Percentiles rank a stretch among this genome's conserved stretches.
Conservation (phyloP, 2,329 filamentous ascomycete species). For the Fusarium zealandicum region DNA sequence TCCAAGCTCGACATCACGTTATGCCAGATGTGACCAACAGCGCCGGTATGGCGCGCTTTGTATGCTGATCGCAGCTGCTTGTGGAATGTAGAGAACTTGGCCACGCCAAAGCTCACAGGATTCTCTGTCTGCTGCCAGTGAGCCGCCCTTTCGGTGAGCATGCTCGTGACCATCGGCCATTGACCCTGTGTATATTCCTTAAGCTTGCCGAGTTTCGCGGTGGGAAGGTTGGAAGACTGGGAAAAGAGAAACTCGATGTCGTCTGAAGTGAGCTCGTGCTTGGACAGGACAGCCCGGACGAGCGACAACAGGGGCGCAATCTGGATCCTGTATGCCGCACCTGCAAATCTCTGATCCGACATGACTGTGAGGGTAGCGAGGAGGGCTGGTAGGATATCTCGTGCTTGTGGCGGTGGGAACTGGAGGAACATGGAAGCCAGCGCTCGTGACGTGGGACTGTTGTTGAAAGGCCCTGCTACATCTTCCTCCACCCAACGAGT, state of each 20-base stretch:
- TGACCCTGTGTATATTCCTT: slow-evolving; percentile 41
- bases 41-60: slow-evolving; percentile 40
- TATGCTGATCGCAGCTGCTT: slow-evolving; percentile 44
- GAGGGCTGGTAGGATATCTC: slow-evolving; percentile 43
- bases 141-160: slow-evolving; percentile 36
- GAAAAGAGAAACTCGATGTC: slow-evolving; percentile 33
- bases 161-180: slow-evolving; percentile 36
- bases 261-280: slow-evolving; percentile 21
- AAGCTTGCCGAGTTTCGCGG: slow-evolving; percentile 32
- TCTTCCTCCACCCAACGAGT: background rate
- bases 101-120: background rate
- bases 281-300: slow-evolving; percentile 33
- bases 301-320: slow-evolving; percentile 44
- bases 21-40: slow-evolving; percentile 45
- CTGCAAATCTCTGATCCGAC: slow-evolving; percentile 39
- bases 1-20: slow-evolving; percentile 41
- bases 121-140: slow-evolving; percentile 31
- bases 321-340: slow-evolving; percentile 11
- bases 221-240: slow-evolving; percentile 23
- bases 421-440: slow-evolving; percentile 46
- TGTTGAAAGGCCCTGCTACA: background rate
- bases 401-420: slow-evolving; percentile 36
- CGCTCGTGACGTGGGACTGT: slow-evolving; percentile 21
- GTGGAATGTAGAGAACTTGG: slow-evolving; percentile 36
- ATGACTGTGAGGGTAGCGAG: slow-evolving; percentile 44